Evolutionary conservation across 345 rosid species (phyloP), one percentile per base, ranked within the genome.

Genomic region (Lumnitzera racemosa): DNA sequence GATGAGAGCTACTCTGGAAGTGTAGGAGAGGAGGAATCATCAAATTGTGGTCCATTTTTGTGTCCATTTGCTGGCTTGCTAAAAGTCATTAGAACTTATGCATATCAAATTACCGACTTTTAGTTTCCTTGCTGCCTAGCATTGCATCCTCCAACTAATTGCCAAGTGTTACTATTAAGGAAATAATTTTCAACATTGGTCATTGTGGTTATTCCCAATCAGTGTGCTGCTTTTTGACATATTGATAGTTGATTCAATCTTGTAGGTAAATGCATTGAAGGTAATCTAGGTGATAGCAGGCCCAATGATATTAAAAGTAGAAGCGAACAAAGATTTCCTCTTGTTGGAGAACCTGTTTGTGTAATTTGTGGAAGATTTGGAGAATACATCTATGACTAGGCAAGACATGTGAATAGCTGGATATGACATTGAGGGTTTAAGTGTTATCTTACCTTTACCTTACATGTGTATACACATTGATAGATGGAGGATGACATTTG

Each of bases 401-500:
- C 84, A 65, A 60, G 69, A 51, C 25, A 17, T 41, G 25, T 17
- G 53, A 47, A 20, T 54, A 36, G 17, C 20, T 24, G 51, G 29
- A 24, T 61, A 57, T 63, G n/a, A 47, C 23, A 51, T 31, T 68
- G 47, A 54, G 15, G 58, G 17, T 9, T 68, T 63, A 29, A 51
- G 17, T 65, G 11, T 51, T 50, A 52, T 27, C 23, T 12, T 70
- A 29, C 55, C 36, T 13, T 59, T 46, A 23, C 59, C 14, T 53
- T 41, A n/a, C 56, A 49, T 23, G 62, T 36, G 13, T 74, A 41
- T 52, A 5, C 67, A 53, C 57, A 49, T 55, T 67, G 53, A 59
- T 70, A 87, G 94, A 87, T 88, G 2, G 83, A 83, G 61, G 90
- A 87, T 59, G 94, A 87, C 63, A 78, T 87, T 68, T 87, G 94